Conservation (phyloP, 352 stramenopile species). For the Pythium rishiriense region DNA sequence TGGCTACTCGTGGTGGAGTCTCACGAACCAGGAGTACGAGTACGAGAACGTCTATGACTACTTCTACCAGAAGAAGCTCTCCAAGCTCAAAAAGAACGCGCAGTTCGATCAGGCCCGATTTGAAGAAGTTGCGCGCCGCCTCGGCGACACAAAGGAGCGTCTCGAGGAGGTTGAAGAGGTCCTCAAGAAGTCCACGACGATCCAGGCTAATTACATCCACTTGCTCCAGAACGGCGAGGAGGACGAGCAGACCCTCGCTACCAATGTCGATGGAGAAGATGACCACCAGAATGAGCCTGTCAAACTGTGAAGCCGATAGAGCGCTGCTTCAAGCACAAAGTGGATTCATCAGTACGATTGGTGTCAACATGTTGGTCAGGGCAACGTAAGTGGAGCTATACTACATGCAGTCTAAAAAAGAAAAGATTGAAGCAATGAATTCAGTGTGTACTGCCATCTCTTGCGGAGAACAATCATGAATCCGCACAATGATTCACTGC, state of each 20-base stretch:
- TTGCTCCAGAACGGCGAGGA: constrained; percentile 40
- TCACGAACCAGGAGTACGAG: constrained; percentile 87
- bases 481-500: neutral
- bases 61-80: constrained; percentile 67
- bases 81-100: constrained; percentile 52
- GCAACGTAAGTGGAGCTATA: neutral
- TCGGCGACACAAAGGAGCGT: constrained; percentile 38
- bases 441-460: neutral
- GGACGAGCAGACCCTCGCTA: neutral
- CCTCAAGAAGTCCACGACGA: constrained; percentile 59
- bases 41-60: constrained; percentile 90
- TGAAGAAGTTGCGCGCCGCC: constrained; percentile 39
- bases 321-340: neutral
- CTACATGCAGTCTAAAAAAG: neutral
- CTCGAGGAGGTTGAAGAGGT: constrained; percentile 58
- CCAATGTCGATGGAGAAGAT: constrained; percentile 2
- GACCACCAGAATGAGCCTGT: neutral
- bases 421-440: neutral
- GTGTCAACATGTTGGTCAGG: neutral
- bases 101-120: constrained; percentile 60
- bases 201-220: constrained; percentile 73
- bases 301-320: constrained; percentile 7
- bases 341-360: neutral
- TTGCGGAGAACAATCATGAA: neutral
- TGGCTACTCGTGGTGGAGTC: constrained; percentile 81